phyloP scores from a whole-genome alignment of 495 filamentous ascomycete species.

The Hapsidospora chrysogenum region DNA sequence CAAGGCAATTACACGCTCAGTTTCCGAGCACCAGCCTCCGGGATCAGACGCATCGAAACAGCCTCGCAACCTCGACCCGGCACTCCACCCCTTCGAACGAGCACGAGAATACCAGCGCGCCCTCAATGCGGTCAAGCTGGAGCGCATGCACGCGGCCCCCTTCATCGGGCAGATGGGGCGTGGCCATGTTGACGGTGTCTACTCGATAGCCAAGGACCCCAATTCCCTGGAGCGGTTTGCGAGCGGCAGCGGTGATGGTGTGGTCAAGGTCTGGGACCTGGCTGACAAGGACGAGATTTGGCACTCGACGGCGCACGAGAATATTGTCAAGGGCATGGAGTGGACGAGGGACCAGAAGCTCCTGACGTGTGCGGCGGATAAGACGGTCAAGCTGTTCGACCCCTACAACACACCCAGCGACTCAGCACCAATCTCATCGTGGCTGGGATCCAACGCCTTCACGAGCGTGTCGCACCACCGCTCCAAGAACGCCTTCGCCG shows the following conservation, averaged over 20 bases:
- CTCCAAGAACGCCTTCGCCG: slow-evolving; percentile 50
- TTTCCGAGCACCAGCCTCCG: slow-evolving; percentile 59
- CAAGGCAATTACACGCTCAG: slow-evolving; percentile 72
- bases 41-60: slow-evolving; percentile 57
- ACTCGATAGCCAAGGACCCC: slow-evolving; percentile 52
- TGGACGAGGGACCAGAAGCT: slow-evolving; percentile 76
- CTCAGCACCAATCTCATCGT: slow-evolving; percentile 56
- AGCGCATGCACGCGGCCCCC: slow-evolving; percentile 89
- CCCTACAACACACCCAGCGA: slow-evolving; percentile 57
- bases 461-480: slow-evolving; percentile 76
- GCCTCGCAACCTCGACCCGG: slow-evolving; percentile 80
- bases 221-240: slow-evolving; percentile 53
- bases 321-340: slow-evolving; percentile 80
- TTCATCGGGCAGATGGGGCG: slow-evolving; percentile 77
- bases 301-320: slow-evolving; percentile 37
- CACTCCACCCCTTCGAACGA: slow-evolving; percentile 85
- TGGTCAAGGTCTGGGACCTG: slow-evolving; percentile 91
- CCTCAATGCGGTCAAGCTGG: slow-evolving; percentile 82
- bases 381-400: slow-evolving; percentile 77
- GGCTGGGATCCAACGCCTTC: slow-evolving; percentile 65
- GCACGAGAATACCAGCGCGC: slow-evolving; percentile 84
- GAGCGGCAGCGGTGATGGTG: slow-evolving; percentile 68
- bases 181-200: slow-evolving; percentile 90
- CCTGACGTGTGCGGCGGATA: slow-evolving; percentile 78
- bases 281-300: slow-evolving; percentile 63